Evolutionary conservation across 1,139 yeast species (phyloP), one percentile per base, ranked within the genome.

Genomic region (Hyphopichia buzzinii): DNA sequence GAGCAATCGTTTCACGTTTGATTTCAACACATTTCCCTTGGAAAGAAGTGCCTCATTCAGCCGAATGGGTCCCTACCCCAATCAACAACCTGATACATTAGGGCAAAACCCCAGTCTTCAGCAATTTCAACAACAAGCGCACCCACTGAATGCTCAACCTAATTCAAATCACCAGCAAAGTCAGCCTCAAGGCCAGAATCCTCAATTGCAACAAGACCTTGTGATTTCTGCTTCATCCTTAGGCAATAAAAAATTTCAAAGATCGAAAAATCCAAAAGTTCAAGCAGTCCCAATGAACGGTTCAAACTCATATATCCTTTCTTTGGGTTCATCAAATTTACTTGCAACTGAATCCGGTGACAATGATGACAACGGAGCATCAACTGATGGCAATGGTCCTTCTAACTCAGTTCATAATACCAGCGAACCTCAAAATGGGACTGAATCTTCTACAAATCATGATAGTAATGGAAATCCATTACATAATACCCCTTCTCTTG

Each of bases 1-100:
- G 29, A 34, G 36, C 31, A 40, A 37, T 19, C 34, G 42, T 17
- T 42, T 40, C 29, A 38, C 30, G 24, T 47, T 49, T 39, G 53
- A 49, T 32, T 39, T 48, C 14, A 23, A 34, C 11, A 37, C 41
- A 4, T 33, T 33, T 16, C 35, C 35, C 4, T 15, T 33, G 12
- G 35, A 33, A 16, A 27, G 35, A 28, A 33, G 35, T 28, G 35
- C 35, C 12, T 33, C 35, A 3, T 33, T 33, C 17, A 33, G 35
- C 14, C 21, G 27, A 14, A 15, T 21, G 21, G 24, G 10, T 12
- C 34, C 34, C 4, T 26, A 12, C 11, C 16, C 24, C 17, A 14
- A n/a, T 10, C 27, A 17, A 26, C 15, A 23, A 11, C 16, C 22
- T 7, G 24, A 29, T 11, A 15, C 15, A 29, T 16, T 19, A 10